Evolutionary conservation across 1,284 basidiomycete species (phyloP).

Genomic region (Puccinia hordei): DNA sequence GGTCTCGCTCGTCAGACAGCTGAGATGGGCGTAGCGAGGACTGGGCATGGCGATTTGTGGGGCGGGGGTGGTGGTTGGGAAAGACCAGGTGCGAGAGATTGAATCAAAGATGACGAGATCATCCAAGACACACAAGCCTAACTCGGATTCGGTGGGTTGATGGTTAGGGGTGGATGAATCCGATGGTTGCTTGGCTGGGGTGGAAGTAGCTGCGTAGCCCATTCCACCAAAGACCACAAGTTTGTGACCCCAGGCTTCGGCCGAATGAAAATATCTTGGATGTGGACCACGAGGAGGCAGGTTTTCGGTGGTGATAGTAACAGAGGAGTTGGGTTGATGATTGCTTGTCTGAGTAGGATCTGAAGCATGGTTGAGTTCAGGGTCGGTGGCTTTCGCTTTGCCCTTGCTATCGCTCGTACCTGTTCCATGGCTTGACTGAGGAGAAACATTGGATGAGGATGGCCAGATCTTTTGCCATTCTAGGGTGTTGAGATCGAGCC

Average conservation of each 20-base stretch:
- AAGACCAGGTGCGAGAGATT: conserved; percentile 50
- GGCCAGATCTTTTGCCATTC: conserved; percentile 73
- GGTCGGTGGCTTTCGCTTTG: conserved; percentile 18
- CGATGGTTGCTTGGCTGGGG: conserved; percentile 55
- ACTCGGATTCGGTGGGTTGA: conserved; percentile 36
- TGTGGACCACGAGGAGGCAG: conserved; percentile 65
- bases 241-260: conserved; percentile 81
- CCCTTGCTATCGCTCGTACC: conserved; percentile 8
- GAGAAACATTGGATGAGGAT: not conserved
- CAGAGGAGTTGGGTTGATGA: not conserved
- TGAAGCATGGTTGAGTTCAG: not conserved
- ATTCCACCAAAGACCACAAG: conserved; percentile 90
- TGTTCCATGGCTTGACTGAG: conserved; percentile 7
- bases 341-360: conserved; percentile 52
- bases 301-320: conserved; percentile 57
- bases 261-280: conserved; percentile 85
- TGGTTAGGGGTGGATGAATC: conserved; percentile 40
- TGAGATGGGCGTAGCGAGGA: conserved; percentile 86
- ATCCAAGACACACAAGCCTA: conserved; percentile 52
- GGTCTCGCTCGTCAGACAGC: conserved; percentile 72
- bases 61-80: conserved; percentile 46
- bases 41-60: conserved; percentile 64
- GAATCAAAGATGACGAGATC: conserved; percentile 54
- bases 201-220: conserved; percentile 68
- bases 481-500: conserved; percentile 76